Evolutionary conservation across 257 asterid genomes (phyloP).

Genomic region (Lavandula angustifolia): DNA sequence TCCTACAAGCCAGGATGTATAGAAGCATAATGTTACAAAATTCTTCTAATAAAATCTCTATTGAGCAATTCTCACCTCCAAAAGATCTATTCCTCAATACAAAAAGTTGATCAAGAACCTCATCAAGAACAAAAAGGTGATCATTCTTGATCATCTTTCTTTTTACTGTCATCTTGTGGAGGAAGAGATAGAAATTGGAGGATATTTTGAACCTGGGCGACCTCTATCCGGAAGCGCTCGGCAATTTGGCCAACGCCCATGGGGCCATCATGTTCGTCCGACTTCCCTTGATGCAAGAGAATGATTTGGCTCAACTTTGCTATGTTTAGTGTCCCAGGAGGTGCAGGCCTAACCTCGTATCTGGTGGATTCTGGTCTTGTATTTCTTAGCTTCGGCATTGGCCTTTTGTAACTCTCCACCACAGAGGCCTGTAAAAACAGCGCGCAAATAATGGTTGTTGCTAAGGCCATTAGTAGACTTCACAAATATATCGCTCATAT

Average conservation of each 20-base stretch:
- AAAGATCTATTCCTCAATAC: slow-evolving; percentile 27
- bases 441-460: slow-evolving; percentile 3
- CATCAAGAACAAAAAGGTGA: neutral
- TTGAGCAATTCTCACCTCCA: slow-evolving; percentile 30
- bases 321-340: slow-evolving; percentile 78
- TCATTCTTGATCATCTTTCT: slow-evolving; percentile 42
- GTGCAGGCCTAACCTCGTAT: slow-evolving; percentile 71
- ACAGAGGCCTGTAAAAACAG: slow-evolving; percentile 64
- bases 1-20: slow-evolving; percentile 11
- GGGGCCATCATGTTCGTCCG: slow-evolving; percentile 60
- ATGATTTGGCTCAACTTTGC: slow-evolving; percentile 70
- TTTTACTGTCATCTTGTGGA: slow-evolving; percentile 53
- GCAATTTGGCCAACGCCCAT: slow-evolving; percentile 66
- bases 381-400: slow-evolving; percentile 78
- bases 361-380: slow-evolving; percentile 64
- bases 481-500: neutral
- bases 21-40: slow-evolving; percentile 20
- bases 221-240: slow-evolving; percentile 54
- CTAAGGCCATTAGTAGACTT: neutral
- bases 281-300: slow-evolving; percentile 75
- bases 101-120: slow-evolving; percentile 10
- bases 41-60: neutral
- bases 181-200: slow-evolving; percentile 68
- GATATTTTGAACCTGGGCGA: slow-evolving; percentile 62
- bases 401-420: slow-evolving; percentile 68